Evolutionary conservation across 1,284 basidiomycete species (phyloP), one percentile per base, ranked within the genome.

Genomic region (Leccinum solheimii): DNA sequence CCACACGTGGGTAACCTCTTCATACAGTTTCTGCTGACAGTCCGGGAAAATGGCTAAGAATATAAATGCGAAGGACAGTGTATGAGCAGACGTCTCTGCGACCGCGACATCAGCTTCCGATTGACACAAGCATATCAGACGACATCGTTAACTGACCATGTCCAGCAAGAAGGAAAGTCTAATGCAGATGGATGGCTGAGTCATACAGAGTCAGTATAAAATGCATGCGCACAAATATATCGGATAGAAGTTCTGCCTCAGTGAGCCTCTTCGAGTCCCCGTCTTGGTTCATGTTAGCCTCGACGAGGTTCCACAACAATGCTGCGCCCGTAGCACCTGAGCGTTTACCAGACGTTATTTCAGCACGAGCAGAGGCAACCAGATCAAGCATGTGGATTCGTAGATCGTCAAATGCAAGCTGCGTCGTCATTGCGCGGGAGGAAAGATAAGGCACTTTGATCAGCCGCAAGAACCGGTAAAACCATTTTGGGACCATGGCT

Each of bases 31-130:
- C 19, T 75, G 69, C 63, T 84, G 83, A 23, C 75, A 70, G 1
- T 80, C 77, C 2, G 79, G 80, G 64, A 82, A 69, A 13, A 83
- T 67, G 0, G 83, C 83, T 6, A 84, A 66, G 8, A 81, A 67
- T 1, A 67, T 68, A 13, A 82, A 62, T 1, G 73, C 68, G 49
- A 81, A 83, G 43, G 73, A 75, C 3, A 83, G 69, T 0, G 80
- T 73, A 62, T 83, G 80, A 6, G 81, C 72, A 0, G 78, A 77
- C 0, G 80, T 83, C 69, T 82, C 80, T 82, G 45, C 3, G 2
- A 2, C 2, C 11, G 4, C 30, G 11, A 48, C 40, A 40, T 40
- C 5, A 40, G n/a, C 40, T 7, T 40, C 40, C 4, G 40, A n/a
- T 9, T n/a, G 0, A 1, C 40, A n/a, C 9, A 40, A 10, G 36